Base-by-base conservation (phyloP, 169 alveolate genomes). In the Cryptosporidium sp. region DNA sequence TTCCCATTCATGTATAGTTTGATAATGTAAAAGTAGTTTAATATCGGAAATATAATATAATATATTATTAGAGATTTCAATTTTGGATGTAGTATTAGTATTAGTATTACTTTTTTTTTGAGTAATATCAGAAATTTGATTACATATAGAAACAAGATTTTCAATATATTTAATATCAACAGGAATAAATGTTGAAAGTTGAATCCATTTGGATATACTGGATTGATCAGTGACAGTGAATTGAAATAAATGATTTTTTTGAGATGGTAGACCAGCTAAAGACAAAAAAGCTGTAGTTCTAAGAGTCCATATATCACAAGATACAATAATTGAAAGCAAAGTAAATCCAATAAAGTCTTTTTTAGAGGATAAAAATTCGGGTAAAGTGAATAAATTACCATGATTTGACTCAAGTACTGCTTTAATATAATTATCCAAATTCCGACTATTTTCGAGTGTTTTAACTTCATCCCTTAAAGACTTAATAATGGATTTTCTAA, bases 201-300 rank as follows among this genome's bases (percentile, higher is more conserved):
- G 16, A 58, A 73, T 73, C 86, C 86, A 73, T 7, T 33, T 58
- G 31, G 8, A 26, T 26, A 73, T 73, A 16, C 39, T 29, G 18
- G 26, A 21, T n/a, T 69, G 18, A 8, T 23, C 12, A 10, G 52
- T 33, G 12, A 65, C 53, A n/a, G 72, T 65, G 23, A 65, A n/a
- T 31, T 6, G 10, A 58, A 16, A 33, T 3, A 3, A 2, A 18
- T 23, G 10, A 10, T 60, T 51, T 29, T 33, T 33, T n/a, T 1
- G 52, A 52, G 37, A 1, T 1, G 44, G 39, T 29, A 29, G 31
- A 31, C 21, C 62, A 39, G 29, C 44, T 4, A 80, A n/a, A 7
- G 89, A 80, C 14, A 80, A n/a, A 12, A 80, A 62, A 45, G 80
- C 89, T 23, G 89, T 61, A 8, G 89, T 37, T 62, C 75, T 80